phyloP scores from a whole-genome alignment of 345 rosid species.

The Abelmoschus esculentus region DNA sequence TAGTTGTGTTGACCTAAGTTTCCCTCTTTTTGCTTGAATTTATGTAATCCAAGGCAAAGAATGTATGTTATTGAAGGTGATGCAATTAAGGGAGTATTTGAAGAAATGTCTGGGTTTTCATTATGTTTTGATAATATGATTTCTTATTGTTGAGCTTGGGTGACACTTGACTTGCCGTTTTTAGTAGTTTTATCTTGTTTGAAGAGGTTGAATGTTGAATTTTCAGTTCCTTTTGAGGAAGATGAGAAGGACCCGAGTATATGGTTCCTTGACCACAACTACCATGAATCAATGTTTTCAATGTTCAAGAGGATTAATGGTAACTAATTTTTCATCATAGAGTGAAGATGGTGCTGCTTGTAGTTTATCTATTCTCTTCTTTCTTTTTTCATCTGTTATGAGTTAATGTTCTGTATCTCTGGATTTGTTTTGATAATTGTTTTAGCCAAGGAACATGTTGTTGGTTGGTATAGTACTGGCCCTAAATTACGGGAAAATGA shows the following conservation, averaged over 20 bases:
- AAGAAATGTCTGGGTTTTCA: background rate
- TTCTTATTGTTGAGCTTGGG: too few species aligned
- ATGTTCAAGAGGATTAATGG: constrained; percentile 97
- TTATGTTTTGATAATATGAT: background rate
- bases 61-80: background rate
- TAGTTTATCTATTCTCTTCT: background rate
- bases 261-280: constrained; percentile 94
- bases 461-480: constrained; percentile 93
- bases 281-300: constrained; percentile 87
- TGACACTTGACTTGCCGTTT: too few species aligned
- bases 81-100: background rate
- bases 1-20: background rate
- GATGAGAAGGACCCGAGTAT: constrained; percentile 78
- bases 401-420: too few species aligned
- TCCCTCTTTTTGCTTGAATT: background rate
- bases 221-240: constrained; percentile 86
- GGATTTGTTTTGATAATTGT: background rate
- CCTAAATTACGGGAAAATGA: constrained; percentile 86
- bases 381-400: background rate
- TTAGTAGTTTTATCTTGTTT: background rate
- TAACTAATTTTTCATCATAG: too few species aligned
- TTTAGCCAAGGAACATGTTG: constrained; percentile 85
- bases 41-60: background rate
- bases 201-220: background rate
- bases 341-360: too few species aligned